A percentile compares a stretch with the other conserved stretches of the same genome.
Evolutionary conservation across 495 filamentous ascomycete genomes (phyloP).

Genomic region (Corynascus novoguineensis): DNA sequence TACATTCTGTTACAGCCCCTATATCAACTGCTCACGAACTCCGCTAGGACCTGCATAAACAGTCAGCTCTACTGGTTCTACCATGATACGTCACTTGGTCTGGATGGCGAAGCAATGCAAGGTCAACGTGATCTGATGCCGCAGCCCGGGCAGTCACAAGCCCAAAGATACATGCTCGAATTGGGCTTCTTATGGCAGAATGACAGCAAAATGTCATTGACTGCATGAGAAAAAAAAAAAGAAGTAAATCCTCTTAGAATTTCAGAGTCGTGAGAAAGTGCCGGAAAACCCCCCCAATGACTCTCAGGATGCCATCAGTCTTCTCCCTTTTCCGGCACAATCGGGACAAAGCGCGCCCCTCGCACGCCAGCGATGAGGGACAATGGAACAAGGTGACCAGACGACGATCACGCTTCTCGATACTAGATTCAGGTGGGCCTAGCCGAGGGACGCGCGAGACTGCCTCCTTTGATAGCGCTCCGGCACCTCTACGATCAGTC

Average conservation of each 20-base stretch:
- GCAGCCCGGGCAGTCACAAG: neutral
- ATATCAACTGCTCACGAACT: too few species aligned
- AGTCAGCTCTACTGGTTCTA: neutral
- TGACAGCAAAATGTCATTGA: too few species aligned
- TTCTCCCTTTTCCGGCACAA: neutral
- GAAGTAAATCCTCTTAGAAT: too few species aligned
- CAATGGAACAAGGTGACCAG: neutral
- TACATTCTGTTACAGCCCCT: too few species aligned
- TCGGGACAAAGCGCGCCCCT: neutral
- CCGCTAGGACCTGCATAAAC: too few species aligned
- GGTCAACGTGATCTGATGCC: neutral
- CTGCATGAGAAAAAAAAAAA: too few species aligned
- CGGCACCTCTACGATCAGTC: slow-evolving; percentile 11
- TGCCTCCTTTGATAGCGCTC: slow-evolving; percentile 1
- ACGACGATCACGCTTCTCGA: neutral
- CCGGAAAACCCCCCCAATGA: neutral
- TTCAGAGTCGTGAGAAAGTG: neutral
- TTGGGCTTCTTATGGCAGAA: too few species aligned
- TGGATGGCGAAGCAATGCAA: neutral
- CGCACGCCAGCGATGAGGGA: neutral
- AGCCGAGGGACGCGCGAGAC: neutral
- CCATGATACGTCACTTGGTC: neutral
- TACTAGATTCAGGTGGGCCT: neutral
- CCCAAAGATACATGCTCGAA: neutral
- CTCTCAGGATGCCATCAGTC: neutral